Conservation (phyloP, 352 stramenopile species). For the Pythium aphanidermatum region DNA sequence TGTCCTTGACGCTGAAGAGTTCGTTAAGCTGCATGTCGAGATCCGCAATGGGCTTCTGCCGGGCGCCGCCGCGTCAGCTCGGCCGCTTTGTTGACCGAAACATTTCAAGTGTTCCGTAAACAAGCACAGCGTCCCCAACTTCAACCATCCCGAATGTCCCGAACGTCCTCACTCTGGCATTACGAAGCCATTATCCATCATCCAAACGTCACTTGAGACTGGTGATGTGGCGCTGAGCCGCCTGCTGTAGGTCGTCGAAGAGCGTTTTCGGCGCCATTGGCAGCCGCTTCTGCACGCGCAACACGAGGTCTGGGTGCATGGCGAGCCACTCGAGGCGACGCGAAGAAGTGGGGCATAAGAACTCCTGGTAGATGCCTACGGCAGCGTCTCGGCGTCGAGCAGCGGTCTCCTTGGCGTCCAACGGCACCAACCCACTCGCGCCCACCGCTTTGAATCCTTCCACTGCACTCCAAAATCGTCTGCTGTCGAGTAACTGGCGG, state of each 20-base stretch:
- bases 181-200: slow-evolving; percentile 12
- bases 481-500: too few species aligned
- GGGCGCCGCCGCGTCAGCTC: not conserved
- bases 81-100: slow-evolving; percentile 18
- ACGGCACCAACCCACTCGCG: slow-evolving; percentile 13
- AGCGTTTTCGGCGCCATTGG: slow-evolving; percentile 23
- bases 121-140: slow-evolving; percentile 15
- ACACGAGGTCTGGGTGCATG: slow-evolving; percentile 45
- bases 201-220: slow-evolving; percentile 12
- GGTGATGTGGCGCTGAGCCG: slow-evolving; percentile 43
- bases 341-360: slow-evolving; percentile 16
- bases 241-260: slow-evolving; percentile 52
- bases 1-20: slow-evolving; percentile 63
- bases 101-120: slow-evolving; percentile 20
- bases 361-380: slow-evolving; percentile 39
- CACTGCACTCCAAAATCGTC: slow-evolving; percentile 66
- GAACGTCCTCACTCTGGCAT: slow-evolving; percentile 2
- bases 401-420: slow-evolving; percentile 30
- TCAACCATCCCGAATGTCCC: slow-evolving; percentile 16
- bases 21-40: slow-evolving; percentile 32
- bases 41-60: too few species aligned
- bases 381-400: slow-evolving; percentile 35
- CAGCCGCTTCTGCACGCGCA: slow-evolving; percentile 24
- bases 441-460: slow-evolving; percentile 51
- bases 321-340: slow-evolving; percentile 33